A percentile compares a stretch with the other conserved stretches of the same genome.
Evolutionary conservation across 2,329 filamentous ascomycete genomes (phyloP).

Genomic region (Penicillium fuscoglaucum): DNA sequence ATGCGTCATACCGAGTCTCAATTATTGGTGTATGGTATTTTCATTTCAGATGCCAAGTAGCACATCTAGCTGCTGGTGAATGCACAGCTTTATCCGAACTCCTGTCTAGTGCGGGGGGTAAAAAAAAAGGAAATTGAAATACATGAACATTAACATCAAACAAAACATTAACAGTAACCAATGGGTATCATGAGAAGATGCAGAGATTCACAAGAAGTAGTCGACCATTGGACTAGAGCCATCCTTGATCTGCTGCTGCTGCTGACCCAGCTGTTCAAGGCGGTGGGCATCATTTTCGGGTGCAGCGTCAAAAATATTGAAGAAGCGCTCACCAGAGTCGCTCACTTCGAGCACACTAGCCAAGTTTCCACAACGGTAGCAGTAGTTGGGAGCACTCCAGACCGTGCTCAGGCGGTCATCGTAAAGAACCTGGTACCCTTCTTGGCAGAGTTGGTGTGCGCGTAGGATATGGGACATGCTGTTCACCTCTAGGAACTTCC

Average conservation of each 20-base stretch:
- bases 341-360: conserved; percentile 96
- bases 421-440: conserved; percentile 95
- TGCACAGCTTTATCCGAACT: conserved; percentile 32
- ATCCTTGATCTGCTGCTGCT: conserved; percentile 62
- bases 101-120: conserved; percentile 23
- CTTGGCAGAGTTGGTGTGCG: conserved; percentile 97
- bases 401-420: conserved; percentile 93
- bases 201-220: conserved; percentile 59
- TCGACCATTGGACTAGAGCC: conserved; percentile 72
- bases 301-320: conserved; percentile 96
- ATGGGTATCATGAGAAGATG: conserved; percentile 60
- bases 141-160: conserved; percentile 7
- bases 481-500: conserved; percentile 97
- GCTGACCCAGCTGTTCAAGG: conserved; percentile 71
- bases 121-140: conserved; percentile 13
- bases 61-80: conserved; percentile 28
- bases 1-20: conserved; percentile 10
- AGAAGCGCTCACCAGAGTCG: conserved; percentile 87
- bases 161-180: conserved; percentile 17
- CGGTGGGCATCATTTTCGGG: conserved; percentile 89
- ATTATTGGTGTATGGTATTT: conserved; percentile 14
- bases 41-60: conserved; percentile 12
- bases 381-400: conserved; percentile 97
- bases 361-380: conserved; percentile 94
- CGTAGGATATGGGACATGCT: conserved; percentile 96